Evolutionary conservation across 805 yeast genomes (phyloP).

Genomic region (Saccharomycopsis sp.): DNA sequence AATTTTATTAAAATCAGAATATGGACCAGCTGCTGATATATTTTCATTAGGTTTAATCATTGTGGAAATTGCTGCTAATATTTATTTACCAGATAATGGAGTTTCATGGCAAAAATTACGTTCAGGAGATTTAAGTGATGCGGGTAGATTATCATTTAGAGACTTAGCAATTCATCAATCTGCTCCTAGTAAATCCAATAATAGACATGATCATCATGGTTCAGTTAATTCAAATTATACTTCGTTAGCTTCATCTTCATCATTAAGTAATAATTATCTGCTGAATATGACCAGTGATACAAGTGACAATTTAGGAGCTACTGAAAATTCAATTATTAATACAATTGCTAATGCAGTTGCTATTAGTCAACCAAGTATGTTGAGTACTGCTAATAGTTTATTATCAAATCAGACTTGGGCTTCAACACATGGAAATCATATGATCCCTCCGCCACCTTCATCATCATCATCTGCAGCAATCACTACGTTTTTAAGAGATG

Average conservation of each 20-base stretch:
- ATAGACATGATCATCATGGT: background rate
- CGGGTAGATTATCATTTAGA: constrained; percentile 73
- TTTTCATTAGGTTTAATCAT: constrained; percentile 90
- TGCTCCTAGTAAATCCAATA: background rate
- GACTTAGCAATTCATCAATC: constrained; percentile 35
- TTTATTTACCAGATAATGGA: constrained; percentile 91
- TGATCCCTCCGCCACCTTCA: no score
- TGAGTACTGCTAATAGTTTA: background rate
- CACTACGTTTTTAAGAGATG: constrained; percentile 58
- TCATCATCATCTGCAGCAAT: background rate
- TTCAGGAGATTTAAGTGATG: constrained; percentile 92
- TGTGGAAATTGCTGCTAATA: constrained; percentile 93
- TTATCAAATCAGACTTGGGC: background rate
- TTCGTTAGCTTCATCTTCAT: background rate
- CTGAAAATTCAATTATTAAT: background rate
- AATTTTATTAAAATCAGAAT: constrained; percentile 68
- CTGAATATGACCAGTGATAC: constrained; percentile 4
- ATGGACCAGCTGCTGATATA: constrained; percentile 88
- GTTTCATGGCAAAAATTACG: constrained; percentile 92
- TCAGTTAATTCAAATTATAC: constrained; percentile 2
- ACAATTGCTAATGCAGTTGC: background rate
- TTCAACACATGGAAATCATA: background rate
- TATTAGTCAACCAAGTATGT: background rate
- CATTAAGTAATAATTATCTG: background rate
- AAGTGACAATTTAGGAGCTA: background rate